A percentile compares a stretch with the other conserved stretches of the same genome.
phyloP scores from a whole-genome alignment of 2,329 filamentous ascomycete species.

The Fusarium sambucinum region DNA sequence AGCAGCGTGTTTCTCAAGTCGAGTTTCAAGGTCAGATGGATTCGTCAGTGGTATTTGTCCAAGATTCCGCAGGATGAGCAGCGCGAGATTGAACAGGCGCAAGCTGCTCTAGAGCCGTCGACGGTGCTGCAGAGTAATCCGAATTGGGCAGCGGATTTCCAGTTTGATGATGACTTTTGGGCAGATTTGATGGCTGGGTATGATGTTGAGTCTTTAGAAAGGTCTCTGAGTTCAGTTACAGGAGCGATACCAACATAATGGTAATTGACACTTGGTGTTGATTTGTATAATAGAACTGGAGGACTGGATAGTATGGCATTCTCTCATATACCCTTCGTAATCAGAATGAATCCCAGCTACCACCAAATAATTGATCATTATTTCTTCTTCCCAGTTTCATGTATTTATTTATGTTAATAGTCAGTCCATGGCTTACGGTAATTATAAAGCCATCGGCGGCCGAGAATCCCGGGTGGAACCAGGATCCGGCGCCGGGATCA shows the following conservation, averaged over 20 bases:
- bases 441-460: background rate
- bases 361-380: fast-evolving
- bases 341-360: background rate
- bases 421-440: background rate
- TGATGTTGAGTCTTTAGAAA: conserved; percentile 30
- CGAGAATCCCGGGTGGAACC: conserved; percentile 10
- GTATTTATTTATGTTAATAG: too few relatives aligned
- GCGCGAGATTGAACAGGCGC: conserved; percentile 10
- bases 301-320: background rate
- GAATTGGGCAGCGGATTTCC: conserved; percentile 43
- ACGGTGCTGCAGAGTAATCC: conserved; percentile 14
- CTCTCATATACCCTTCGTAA: background rate
- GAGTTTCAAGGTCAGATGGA: conserved; percentile 55
- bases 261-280: background rate
- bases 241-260: background rate
- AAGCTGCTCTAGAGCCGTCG: conserved; percentile 7
- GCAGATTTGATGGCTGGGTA: conserved; percentile 44
- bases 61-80: conserved; percentile 40
- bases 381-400: background rate
- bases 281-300: background rate
- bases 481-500: conserved; percentile 23
- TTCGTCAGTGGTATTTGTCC: conserved; percentile 55
- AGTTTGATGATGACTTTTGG: conserved; percentile 51
- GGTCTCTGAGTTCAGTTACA: conserved; percentile 4
- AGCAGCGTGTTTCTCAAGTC: conserved; percentile 50